phyloP scores from a whole-genome alignment of 169 alveolate species.

The Plasmodium reichenowi region DNA sequence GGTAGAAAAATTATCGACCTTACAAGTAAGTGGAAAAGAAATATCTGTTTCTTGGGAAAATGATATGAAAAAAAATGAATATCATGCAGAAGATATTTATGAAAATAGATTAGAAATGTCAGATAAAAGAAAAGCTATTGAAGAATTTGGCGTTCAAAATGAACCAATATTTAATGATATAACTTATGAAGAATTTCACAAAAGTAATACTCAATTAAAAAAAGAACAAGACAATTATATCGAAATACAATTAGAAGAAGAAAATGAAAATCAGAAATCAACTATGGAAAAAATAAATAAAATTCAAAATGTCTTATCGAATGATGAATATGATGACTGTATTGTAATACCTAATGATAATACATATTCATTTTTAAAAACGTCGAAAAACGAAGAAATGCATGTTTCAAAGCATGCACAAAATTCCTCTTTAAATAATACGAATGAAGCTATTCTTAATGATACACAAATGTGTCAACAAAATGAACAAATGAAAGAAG shows the following conservation, averaged over 20 bases:
- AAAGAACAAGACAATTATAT: constrained; percentile 37
- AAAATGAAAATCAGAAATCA: constrained; percentile 32
- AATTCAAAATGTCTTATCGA: constrained; percentile 24
- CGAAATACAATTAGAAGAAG: constrained; percentile 54
- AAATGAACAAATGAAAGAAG: no score
- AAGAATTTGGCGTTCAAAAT: constrained; percentile 54
- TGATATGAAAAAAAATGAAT: constrained; percentile 76
- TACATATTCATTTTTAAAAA: constrained; percentile 25
- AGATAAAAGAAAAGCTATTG: constrained; percentile 73
- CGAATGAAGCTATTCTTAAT: no score
- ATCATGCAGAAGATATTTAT: constrained; percentile 50
- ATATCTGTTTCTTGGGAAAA: constrained; percentile 84
- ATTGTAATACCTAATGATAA: constrained; percentile 68
- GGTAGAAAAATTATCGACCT: constrained; percentile 78
- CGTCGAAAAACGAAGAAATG: not conserved
- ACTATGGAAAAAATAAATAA: constrained; percentile 20
- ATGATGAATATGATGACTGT: constrained; percentile 21
- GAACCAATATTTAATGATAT: constrained; percentile 45
- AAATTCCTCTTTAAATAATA: no score
- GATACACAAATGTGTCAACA: no score
- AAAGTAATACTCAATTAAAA: constrained; percentile 57
- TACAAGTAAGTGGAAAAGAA: constrained; percentile 84
- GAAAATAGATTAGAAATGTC: constrained; percentile 72
- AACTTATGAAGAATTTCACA: constrained; percentile 56
- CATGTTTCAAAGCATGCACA: no score